Evolutionary conservation across 2,329 filamentous ascomycete genomes (phyloP).

Genomic region (Paracamarosporium sp.): DNA sequence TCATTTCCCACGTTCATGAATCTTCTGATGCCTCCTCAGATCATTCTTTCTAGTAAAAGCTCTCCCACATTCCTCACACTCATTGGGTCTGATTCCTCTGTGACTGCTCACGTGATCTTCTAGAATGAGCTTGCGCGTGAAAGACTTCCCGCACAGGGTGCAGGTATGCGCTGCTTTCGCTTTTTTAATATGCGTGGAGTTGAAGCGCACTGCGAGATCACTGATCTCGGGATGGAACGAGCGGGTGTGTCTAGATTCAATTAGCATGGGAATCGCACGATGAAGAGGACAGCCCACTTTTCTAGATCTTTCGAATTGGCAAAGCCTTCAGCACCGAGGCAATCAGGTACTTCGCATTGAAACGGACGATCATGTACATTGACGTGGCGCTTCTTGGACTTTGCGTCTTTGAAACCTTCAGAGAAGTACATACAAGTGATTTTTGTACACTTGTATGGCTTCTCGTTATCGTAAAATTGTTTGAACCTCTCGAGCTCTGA

Average conservation of each 20-base stretch:
- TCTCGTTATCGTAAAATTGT: conserved; percentile 46
- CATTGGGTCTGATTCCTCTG: conserved; percentile 29
- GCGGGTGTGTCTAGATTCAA: conserved; percentile 20
- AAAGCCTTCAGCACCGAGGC: conserved; percentile 49
- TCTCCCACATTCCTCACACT: conserved; percentile 34
- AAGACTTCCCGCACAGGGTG: conserved; percentile 44
- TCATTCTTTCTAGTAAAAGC: conserved; percentile 35
- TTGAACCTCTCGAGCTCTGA: conserved; percentile 14
- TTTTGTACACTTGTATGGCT: conserved; percentile 52
- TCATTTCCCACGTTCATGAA: conserved; percentile 27
- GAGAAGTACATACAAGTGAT: conserved; percentile 53
- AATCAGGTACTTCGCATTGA: conserved; percentile 45
- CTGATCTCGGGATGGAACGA: conserved; percentile 33
- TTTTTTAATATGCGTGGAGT: conserved; percentile 14
- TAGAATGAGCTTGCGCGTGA: conserved; percentile 47
- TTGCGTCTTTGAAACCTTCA: conserved; percentile 46
- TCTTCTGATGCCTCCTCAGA: conserved; percentile 28
- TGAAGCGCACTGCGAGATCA: conserved; percentile 30
- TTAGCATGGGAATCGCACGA: not conserved
- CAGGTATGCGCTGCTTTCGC: conserved; percentile 38
- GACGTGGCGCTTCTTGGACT: conserved; percentile 44
- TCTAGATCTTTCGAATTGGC: conserved; percentile 47
- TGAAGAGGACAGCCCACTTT: conserved; percentile 17
- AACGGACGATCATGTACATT: conserved; percentile 51
- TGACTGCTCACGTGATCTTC: conserved; percentile 48